These are phyloP conservation scores for Phyllosticta citribraziliensis DNA, from an alignment of 2,329 filamentous ascomycete genomes.

Conservation along the genomic window DNA sequence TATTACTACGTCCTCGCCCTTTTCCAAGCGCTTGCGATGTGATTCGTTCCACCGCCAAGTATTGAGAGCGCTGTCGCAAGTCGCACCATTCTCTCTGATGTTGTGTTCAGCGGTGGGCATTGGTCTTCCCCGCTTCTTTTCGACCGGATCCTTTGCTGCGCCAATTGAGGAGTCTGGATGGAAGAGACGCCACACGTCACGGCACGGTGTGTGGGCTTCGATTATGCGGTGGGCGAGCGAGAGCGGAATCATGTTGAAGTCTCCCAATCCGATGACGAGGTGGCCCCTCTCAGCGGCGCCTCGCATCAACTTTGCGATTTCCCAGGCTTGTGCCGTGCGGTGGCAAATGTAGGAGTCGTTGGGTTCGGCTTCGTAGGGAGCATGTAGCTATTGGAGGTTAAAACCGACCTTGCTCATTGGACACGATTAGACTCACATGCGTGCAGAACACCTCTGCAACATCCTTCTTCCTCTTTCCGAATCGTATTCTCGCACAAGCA, in stretches of 20 bases:
- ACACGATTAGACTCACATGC: conserved; percentile 45
- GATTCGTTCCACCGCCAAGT: conserved; percentile 84
- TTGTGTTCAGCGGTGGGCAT: conserved; percentile 72
- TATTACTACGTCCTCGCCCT: conserved; percentile 54
- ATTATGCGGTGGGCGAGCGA: conserved; percentile 79
- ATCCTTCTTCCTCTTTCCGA: conserved; percentile 54
- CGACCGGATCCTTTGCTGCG: conserved; percentile 55
- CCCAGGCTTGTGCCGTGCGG: conserved; percentile 87
- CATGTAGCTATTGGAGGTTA: conserved; percentile 49
- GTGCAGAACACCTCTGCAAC: conserved; percentile 87
- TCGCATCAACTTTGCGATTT: conserved; percentile 80
- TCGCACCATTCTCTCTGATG: conserved; percentile 69
- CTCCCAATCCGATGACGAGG: conserved; percentile 75
- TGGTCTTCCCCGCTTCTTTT: conserved; percentile 54
- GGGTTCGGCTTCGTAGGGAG: conserved; percentile 72
- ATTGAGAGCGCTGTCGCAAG: conserved; percentile 77
- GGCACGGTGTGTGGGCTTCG: conserved; percentile 64
- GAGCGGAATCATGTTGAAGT: conserved; percentile 93
- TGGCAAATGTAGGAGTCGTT: conserved; percentile 84
- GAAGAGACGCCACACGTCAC: conserved; percentile 74
- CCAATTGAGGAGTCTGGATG: conserved; percentile 79
- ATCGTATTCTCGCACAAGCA: conserved; percentile 69
- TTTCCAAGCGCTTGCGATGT: conserved; percentile 57
- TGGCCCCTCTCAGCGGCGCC: conserved; percentile 71
- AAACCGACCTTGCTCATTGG: background rate